Evolutionary conservation across 2,329 filamentous ascomycete species (phyloP).

Genomic region (Pseudophaeomoniella oleicola): DNA sequence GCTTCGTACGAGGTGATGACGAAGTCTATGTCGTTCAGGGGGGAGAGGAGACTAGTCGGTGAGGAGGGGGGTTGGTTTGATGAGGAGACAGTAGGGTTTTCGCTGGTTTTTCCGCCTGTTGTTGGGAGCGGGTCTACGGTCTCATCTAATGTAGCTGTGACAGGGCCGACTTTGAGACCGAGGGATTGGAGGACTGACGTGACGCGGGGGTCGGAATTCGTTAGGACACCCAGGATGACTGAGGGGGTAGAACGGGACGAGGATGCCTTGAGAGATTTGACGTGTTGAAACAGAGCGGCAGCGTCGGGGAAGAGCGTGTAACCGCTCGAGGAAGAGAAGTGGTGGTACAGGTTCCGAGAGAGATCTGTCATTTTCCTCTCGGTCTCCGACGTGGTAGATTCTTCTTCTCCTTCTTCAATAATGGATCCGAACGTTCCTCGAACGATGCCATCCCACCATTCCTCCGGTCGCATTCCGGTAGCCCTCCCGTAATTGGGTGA

Average conservation of each 20-base stretch:
- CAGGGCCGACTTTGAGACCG: conserved; percentile 21
- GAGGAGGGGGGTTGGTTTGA: neutral
- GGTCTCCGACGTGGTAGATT: too few species aligned
- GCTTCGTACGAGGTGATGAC: conserved; percentile 32
- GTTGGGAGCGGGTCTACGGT: too few species aligned
- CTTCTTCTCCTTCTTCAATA: conserved; percentile 6
- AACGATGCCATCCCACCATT: conserved; percentile 31
- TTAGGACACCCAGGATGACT: conserved; percentile 26
- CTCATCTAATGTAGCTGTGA: neutral
- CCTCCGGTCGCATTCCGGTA: conserved; percentile 20
- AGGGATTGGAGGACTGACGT: conserved; percentile 22
- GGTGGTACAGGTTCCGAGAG: conserved; percentile 19
- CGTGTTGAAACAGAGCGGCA: conserved; percentile 18
- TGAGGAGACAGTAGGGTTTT: neutral
- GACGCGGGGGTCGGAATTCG: conserved; percentile 32
- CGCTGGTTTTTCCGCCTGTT: conserved; percentile 1
- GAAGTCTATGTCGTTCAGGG: conserved; percentile 23
- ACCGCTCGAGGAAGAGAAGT: conserved; percentile 23
- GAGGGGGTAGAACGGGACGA: conserved; percentile 12
- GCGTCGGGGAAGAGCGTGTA: conserved; percentile 28
- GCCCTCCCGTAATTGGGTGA: conserved; percentile 30
- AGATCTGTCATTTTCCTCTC: conserved; percentile 18
- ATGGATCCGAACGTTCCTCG: conserved; percentile 19
- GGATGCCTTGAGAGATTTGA: conserved; percentile 13
- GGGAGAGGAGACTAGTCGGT: neutral